Evolutionary conservation across 805 yeast species (phyloP).

Genomic region (Candida jianshihensis): DNA sequence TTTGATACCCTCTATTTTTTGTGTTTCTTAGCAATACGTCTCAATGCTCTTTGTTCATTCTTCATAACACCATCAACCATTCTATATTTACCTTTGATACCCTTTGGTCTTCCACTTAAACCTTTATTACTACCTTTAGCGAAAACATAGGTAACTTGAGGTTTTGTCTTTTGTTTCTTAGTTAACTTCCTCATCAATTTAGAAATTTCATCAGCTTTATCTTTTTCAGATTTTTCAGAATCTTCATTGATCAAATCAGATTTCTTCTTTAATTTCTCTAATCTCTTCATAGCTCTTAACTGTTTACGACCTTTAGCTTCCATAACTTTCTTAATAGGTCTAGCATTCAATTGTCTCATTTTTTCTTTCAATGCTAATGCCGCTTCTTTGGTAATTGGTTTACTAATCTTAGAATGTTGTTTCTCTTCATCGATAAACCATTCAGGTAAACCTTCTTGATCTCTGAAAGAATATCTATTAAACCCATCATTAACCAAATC

Average conservation of each 20-base stretch:
- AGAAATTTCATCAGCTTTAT: constrained; percentile 89
- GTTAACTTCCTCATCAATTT: constrained; percentile 76
- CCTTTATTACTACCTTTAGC: constrained; percentile 85
- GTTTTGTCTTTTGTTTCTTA: constrained; percentile 63
- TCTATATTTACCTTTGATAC: constrained; percentile 94
- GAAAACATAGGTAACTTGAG: constrained; percentile 81
- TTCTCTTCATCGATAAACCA: constrained; percentile 96
- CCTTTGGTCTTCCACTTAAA: constrained; percentile 90
- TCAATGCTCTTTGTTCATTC: constrained; percentile 93
- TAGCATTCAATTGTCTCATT: constrained; percentile 77
- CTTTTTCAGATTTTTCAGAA: constrained; percentile 78
- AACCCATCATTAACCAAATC: constrained; percentile 90
- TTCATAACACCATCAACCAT: constrained; percentile 98
- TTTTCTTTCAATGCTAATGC: constrained; percentile 71
- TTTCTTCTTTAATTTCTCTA: constrained; percentile 88
- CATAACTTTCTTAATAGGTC: constrained; percentile 97
- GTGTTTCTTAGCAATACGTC: constrained; percentile 82
- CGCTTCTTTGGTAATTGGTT: constrained; percentile 95
- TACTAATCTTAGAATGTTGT: constrained; percentile 73
- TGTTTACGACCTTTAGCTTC: constrained; percentile 97
- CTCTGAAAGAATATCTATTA: constrained; percentile 88
- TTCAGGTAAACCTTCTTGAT: constrained; percentile 84
- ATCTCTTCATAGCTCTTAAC: constrained; percentile 80
- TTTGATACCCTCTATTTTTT: constrained; percentile 37
- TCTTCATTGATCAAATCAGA: constrained; percentile 89